Conservation (phyloP, 2,329 filamentous ascomycete species). For the Endoconidiophora laricicola region DNA sequence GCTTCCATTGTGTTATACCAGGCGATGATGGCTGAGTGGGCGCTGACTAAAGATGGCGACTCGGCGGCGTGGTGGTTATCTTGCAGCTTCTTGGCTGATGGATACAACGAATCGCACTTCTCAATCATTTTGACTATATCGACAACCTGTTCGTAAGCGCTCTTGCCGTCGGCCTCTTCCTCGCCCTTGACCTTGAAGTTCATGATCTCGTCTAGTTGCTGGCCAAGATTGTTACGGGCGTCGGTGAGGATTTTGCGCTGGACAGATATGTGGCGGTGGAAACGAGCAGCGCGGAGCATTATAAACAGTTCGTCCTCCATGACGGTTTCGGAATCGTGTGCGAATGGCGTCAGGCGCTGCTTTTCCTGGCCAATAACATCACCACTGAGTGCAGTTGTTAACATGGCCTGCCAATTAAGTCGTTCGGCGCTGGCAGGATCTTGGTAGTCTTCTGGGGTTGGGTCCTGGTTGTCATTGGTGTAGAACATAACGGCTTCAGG, state of each 20-base stretch:
- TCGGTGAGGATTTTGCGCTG: conserved; percentile 84
- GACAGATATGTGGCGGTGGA: conserved; percentile 66
- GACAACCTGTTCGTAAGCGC: conserved; percentile 72
- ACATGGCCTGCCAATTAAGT: conserved; percentile 95
- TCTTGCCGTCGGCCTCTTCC: conserved; percentile 66
- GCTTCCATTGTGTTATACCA: conserved; percentile 96
- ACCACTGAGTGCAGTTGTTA: conserved; percentile 85
- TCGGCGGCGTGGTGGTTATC: conserved; percentile 58
- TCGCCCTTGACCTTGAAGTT: conserved; percentile 89
- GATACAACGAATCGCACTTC: conserved; percentile 70
- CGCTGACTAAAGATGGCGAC: conserved; percentile 61
- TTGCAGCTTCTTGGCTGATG: conserved; percentile 60
- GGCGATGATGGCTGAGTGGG: conserved; percentile 74
- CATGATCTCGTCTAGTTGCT: conserved; percentile 71
- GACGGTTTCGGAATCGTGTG: conserved; percentile 38
- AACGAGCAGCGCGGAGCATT: conserved; percentile 67
- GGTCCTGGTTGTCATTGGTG: conserved; percentile 74
- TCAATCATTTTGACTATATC: conserved; percentile 85
- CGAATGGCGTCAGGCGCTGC: conserved; percentile 75
- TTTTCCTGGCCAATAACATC: conserved; percentile 98
- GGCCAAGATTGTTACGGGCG: conserved; percentile 54
- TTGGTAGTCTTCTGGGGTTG: conserved; percentile 75
- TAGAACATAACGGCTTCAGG: conserved; percentile 89
- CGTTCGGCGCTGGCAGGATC: conserved; percentile 78
- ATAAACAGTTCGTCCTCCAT: conserved; percentile 67